A percentile compares a stretch with the other conserved stretches of the same genome.
phyloP scores from a whole-genome alignment of 139 green algal genomes.

The Astrephomene gubernaculifera region DNA sequence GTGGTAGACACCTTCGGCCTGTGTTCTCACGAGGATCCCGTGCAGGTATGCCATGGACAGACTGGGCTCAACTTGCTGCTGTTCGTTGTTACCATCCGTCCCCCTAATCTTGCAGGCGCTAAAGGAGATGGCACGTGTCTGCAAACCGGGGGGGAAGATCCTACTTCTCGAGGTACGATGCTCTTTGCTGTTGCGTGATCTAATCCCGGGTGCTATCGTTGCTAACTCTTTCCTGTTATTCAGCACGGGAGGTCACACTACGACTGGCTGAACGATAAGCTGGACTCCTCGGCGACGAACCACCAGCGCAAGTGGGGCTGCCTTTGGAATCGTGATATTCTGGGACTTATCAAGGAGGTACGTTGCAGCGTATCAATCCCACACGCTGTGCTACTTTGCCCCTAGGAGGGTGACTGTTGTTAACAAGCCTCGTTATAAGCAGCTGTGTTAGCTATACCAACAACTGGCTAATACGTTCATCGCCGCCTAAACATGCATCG shows the following conservation, averaged over 20 bases:
- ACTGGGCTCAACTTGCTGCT: background rate
- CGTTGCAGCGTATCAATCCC: too few relatives aligned
- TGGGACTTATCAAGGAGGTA: background rate
- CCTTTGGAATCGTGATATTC: conserved; percentile 85
- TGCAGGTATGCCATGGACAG: background rate
- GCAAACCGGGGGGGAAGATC: conserved; percentile 52
- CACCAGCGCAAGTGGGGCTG: conserved; percentile 84
- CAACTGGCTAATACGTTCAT: too few relatives aligned
- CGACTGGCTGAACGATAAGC: conserved; percentile 49
- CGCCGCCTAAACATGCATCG: background rate
- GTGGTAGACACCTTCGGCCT: conserved; percentile 77
- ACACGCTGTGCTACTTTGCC: too few relatives aligned
- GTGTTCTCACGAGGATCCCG: conserved; percentile 56
- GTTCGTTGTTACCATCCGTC: background rate
- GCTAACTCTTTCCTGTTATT: background rate
- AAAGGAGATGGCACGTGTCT: conserved; percentile 47
- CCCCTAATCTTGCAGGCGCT: conserved; percentile 51
- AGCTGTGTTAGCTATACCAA: too few relatives aligned
- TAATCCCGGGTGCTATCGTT: too few relatives aligned
- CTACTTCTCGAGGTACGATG: conserved; percentile 47
- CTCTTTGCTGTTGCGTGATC: background rate
- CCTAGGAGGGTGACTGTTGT: too few relatives aligned
- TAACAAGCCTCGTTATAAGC: too few relatives aligned
- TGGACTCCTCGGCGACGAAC: conserved; percentile 39
- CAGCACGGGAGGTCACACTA: conserved; percentile 54